Evolutionary conservation across 2,329 filamentous ascomycete genomes (phyloP).

Genomic region (Zopfia rhizophila): DNA sequence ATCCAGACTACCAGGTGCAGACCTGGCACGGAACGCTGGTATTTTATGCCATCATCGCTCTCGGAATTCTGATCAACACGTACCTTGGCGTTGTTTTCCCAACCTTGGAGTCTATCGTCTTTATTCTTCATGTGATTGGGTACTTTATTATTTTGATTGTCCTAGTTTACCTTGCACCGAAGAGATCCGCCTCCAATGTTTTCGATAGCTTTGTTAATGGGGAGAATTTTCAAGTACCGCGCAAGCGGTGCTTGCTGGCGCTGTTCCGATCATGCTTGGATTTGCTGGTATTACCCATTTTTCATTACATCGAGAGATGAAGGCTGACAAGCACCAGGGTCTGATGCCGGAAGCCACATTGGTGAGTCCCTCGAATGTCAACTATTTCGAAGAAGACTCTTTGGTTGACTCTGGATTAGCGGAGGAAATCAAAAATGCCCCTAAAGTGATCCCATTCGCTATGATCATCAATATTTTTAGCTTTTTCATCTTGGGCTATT

Average conservation of each 20-base stretch:
- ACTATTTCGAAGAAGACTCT: not conserved
- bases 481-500: constrained; percentile 51
- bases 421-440: constrained; percentile 33
- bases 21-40: constrained; percentile 60
- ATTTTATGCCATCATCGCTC: constrained; percentile 50
- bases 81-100: constrained; percentile 54
- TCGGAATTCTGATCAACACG: constrained; percentile 52
- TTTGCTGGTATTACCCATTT: constrained; percentile 29
- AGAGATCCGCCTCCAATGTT: constrained; percentile 46
- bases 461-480: constrained; percentile 51
- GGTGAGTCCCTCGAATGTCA: constrained; percentile 8
- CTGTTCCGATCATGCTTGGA: constrained; percentile 37
- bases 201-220: constrained; percentile 56
- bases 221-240: constrained; percentile 53
- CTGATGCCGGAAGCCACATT: constrained; percentile 56
- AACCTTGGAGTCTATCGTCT: constrained; percentile 54
- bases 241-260: constrained; percentile 51
- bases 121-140: constrained; percentile 58
- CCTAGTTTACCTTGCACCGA: constrained; percentile 31
- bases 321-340: no score
- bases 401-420: constrained; percentile 4
- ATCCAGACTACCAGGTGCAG: constrained; percentile 41
- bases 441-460: constrained; percentile 40
- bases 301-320: no score
- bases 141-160: constrained; percentile 59